These are phyloP conservation scores for Hypseocharis bilobata DNA, from an alignment of 441 rosid species.

Conservation along the genomic window DNA sequence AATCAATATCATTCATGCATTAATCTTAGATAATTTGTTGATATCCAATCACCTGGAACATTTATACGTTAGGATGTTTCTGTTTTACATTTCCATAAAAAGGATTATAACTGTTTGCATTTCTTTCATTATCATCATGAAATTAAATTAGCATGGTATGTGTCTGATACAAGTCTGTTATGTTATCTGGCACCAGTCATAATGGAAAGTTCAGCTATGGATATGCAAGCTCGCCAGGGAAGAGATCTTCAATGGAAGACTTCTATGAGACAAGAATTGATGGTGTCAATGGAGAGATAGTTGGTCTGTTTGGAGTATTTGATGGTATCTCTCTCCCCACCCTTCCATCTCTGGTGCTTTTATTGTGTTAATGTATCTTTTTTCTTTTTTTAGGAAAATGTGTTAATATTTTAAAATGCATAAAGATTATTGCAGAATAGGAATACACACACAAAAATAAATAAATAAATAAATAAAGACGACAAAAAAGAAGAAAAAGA, in stretches of 20 bases:
- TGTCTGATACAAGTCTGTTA: conserved; percentile 12
- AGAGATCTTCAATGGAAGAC: conserved; percentile 96
- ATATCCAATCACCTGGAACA: too few species aligned
- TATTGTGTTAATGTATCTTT: background rate
- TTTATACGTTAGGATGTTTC: background rate
- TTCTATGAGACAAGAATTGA: conserved; percentile 87
- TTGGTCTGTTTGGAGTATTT: conserved; percentile 95
- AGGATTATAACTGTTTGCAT: background rate
- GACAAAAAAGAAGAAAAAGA: too few species aligned
- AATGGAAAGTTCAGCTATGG: conserved; percentile 93
- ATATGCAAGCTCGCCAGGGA: conserved; percentile 96
- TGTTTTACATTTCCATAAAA: too few species aligned
- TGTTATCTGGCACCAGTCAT: conserved; percentile 48
- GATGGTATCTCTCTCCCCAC: conserved; percentile 48
- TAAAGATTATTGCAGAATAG: background rate
- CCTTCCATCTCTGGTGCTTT: background rate
- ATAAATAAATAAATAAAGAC: too few species aligned
- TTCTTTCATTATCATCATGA: background rate
- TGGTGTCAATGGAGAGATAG: conserved; percentile 78
- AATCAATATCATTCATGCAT: background rate
- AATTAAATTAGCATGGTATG: background rate
- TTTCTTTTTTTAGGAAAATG: too few species aligned
- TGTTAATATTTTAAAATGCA: background rate
- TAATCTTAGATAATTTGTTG: background rate
- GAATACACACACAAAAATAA: too few species aligned